Percentiles rank a stretch among this genome's conserved stretches.
Conservation (phyloP, 2,329 filamentous ascomycete species). For the Zasmidium angulare region DNA sequence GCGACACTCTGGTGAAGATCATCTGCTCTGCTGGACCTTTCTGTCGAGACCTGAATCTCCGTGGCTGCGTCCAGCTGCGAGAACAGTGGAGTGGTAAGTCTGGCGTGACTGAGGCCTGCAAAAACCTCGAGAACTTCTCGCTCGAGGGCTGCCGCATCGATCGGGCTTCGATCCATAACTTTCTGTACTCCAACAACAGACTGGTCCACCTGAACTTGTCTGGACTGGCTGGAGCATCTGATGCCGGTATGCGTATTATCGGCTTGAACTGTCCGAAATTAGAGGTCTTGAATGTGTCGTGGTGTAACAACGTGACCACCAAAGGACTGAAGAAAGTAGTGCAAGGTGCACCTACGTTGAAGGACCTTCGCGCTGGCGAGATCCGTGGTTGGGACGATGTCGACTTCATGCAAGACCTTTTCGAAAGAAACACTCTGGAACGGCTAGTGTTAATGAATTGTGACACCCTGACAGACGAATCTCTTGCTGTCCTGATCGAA, state of each 20-base stretch:
- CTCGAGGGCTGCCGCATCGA: conserved; percentile 89
- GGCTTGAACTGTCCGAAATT: conserved; percentile 76
- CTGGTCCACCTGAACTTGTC: conserved; percentile 85
- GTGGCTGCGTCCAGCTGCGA: conserved; percentile 86
- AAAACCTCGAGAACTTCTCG: conserved; percentile 82
- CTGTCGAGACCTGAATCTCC: conserved; percentile 82
- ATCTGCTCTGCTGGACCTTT: conserved; percentile 85
- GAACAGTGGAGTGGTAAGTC: conserved; percentile 72
- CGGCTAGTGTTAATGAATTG: conserved; percentile 80
- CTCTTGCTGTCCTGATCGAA: conserved; percentile 71
- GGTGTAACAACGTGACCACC: conserved; percentile 85
- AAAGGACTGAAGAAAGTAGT: conserved; percentile 72
- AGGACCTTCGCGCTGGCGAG: conserved; percentile 79
- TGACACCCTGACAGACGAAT: conserved; percentile 71
- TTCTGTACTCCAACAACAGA: conserved; percentile 72
- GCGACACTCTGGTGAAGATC: conserved; percentile 78
- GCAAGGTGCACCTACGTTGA: conserved; percentile 68
- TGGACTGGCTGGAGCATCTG: conserved; percentile 75
- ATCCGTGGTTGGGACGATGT: conserved; percentile 75
- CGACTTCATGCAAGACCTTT: conserved; percentile 71
- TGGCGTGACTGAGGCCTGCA: conserved; percentile 77
- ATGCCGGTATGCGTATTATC: conserved; percentile 83
- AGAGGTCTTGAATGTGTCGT: conserved; percentile 85
- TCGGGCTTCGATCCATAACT: conserved; percentile 73
- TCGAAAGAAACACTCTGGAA: conserved; percentile 77